These are phyloP conservation scores for Tetradesmus obliquus DNA, from an alignment of 139 green algal genomes.

Conservation along the genomic window DNA sequence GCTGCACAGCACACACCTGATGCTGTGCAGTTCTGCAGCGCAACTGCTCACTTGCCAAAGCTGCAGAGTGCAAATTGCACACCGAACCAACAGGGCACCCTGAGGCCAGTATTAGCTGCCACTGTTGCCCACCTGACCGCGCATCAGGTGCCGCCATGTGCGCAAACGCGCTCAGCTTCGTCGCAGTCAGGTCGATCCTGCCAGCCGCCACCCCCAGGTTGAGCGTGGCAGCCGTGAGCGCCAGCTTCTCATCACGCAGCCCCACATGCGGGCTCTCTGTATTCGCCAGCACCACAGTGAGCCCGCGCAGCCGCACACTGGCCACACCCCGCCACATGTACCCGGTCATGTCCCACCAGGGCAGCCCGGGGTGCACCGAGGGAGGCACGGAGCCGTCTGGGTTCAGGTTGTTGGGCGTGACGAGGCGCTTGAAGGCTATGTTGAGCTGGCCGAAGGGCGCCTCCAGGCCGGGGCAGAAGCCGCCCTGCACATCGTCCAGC, in stretches of 20 bases:
- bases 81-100: not conserved
- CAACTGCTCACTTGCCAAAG: too few species aligned
- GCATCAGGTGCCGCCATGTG: conserved; percentile 34
- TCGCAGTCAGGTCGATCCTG: conserved; percentile 44
- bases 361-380: conserved; percentile 32
- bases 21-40: too few species aligned
- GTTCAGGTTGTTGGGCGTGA: conserved; percentile 62
- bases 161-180: conserved; percentile 45
- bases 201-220: conserved; percentile 22
- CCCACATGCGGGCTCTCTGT: conserved; percentile 39
- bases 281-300: conserved; percentile 40
- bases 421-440: conserved; percentile 49
- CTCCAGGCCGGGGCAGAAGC: conserved; percentile 68
- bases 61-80: not conserved
- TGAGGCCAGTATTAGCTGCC: not conserved
- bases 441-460: conserved; percentile 59
- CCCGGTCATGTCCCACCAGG: conserved; percentile 54
- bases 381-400: conserved; percentile 44
- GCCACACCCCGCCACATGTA: conserved; percentile 71
- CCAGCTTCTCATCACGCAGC: conserved; percentile 46
- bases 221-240: conserved; percentile 48
- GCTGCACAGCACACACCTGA: too few species aligned
- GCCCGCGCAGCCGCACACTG: not conserved
- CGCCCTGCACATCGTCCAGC: conserved; percentile 49
- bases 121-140: conserved; percentile 27